A percentile compares a stretch with the other conserved stretches of the same genome.
Conservation (phyloP, 164 flowering plant species). For the Vitis rotundifolia region DNA sequence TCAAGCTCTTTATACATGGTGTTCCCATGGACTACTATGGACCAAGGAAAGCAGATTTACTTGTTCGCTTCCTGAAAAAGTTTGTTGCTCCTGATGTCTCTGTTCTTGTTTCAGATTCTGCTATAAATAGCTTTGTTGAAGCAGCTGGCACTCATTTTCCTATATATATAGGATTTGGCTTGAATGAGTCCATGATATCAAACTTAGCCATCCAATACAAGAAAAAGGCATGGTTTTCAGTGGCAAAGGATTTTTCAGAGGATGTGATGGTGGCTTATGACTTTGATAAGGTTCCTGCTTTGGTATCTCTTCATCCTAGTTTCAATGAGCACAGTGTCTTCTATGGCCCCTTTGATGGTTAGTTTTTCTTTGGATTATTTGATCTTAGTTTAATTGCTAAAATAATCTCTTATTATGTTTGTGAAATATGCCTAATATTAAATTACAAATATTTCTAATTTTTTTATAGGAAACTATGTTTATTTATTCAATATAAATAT, state of each 20-base stretch:
- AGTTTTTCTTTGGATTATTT: constrained; percentile 18
- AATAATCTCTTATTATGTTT: neutral
- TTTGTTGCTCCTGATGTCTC: constrained; percentile 93
- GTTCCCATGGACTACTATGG: constrained; percentile 78
- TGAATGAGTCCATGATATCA: constrained; percentile 63
- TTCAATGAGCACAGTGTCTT: constrained; percentile 69
- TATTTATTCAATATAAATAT: no score
- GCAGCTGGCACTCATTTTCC: constrained; percentile 81
- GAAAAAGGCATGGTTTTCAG: constrained; percentile 96
- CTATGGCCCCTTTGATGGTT: constrained; percentile 99
- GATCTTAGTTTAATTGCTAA: neutral
- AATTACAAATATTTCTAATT: no score
- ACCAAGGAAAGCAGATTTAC: constrained; percentile 83
- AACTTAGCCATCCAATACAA: constrained; percentile 68
- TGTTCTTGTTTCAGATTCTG: constrained; percentile 71
- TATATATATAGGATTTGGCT: constrained; percentile 84
- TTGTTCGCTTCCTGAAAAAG: constrained; percentile 79
- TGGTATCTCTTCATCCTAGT: constrained; percentile 69
- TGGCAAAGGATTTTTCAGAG: constrained; percentile 85
- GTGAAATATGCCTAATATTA: neutral
- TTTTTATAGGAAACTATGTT: no score
- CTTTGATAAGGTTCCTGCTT: constrained; percentile 93
- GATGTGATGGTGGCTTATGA: constrained; percentile 71
- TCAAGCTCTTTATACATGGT: constrained; percentile 84
- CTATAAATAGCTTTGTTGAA: constrained; percentile 63